Evolutionary conservation across 176 grass and related monocot species (phyloP), one percentile per base, ranked within the genome.

Genomic region (Oryza officinalis): DNA sequence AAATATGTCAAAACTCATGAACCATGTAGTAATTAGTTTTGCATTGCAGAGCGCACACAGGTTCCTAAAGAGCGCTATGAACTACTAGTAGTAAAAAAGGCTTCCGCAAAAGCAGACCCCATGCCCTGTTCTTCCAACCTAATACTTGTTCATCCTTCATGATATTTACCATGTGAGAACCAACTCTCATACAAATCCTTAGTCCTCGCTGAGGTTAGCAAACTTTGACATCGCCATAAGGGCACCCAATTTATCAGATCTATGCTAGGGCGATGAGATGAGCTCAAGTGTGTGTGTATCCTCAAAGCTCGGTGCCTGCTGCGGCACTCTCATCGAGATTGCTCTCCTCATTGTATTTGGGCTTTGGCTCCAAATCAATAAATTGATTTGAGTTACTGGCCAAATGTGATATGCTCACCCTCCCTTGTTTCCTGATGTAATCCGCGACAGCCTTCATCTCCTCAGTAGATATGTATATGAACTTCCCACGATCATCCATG

Each of bases 401-500:
- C 52, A 98, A 65, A 71, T 95, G 95, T 26, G 92, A 88, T 77
- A 98, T 98, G 86, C 95, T 90, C 33, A 95, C 95, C 52, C 95
- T 94, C 63, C 95, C 92, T 77, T 95, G 89, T 41, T 92, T 89
- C 84, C 90, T 95, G 64, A 98, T 95, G 79, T 95, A 93, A 43
- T 93, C 96, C 14, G 93, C 96, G 33, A 95, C 96, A 2, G 96
- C 91, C 79, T 90, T 88, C 96, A 98, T 98, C 86, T 98, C 96
- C 86, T 95, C 91, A 4, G 81, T 73, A 20, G 96, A 95, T 71
- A 95, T 98, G 89, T 90, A 93, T 31, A 98, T 98, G 72, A 91
- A 98, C 75, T 98, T 98, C 28, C 96, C 96, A 81, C 96, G 87
- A n/a, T 98, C 96, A 88, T 95, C 96, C 96, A 95, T 98, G 14